These are phyloP conservation scores for Nosema granulosis DNA, from an alignment of 371 early-diverging fungal genomes.

Conservation along the genomic window DNA sequence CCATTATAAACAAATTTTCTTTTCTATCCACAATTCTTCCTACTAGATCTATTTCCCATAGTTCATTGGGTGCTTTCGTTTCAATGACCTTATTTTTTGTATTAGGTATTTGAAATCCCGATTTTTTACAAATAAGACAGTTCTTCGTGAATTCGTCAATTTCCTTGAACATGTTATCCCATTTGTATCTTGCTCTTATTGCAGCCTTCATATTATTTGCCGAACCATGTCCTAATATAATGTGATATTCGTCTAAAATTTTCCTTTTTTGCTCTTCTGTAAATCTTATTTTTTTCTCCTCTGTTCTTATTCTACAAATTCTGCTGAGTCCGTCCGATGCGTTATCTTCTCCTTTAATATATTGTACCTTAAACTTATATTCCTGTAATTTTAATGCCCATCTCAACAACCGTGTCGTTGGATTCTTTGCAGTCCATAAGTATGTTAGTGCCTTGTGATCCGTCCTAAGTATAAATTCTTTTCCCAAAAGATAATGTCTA, in stretches of 20 bases:
- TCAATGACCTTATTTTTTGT: background rate
- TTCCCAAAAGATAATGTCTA: conserved; percentile 20
- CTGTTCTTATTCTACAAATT: background rate
- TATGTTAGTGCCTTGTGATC: conserved; percentile 26
- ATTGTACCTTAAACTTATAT: conserved; percentile 22
- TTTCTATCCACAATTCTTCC: conserved; percentile 11
- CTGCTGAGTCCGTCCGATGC: conserved; percentile 15
- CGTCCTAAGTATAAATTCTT: conserved; percentile 22
- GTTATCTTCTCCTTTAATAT: conserved; percentile 15
- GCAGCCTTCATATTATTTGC: conserved; percentile 13
- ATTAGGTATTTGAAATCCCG: no score
- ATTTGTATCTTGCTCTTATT: conserved; percentile 8
- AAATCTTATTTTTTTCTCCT: background rate
- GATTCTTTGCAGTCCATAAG: background rate
- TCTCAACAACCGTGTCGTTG: background rate
- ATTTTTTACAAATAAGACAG: conserved; percentile 23
- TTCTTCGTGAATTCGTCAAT: background rate
- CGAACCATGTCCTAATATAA: conserved; percentile 21
- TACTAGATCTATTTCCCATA: conserved; percentile 34
- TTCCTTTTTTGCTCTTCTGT: background rate
- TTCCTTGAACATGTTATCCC: conserved; percentile 18
- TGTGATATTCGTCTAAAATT: conserved; percentile 28
- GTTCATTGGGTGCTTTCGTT: background rate
- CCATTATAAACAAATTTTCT: background rate
- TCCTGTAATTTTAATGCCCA: conserved; percentile 20